Base-by-base conservation (phyloP, 768 basidiomycete genomes). In the Imleria badia region DNA sequence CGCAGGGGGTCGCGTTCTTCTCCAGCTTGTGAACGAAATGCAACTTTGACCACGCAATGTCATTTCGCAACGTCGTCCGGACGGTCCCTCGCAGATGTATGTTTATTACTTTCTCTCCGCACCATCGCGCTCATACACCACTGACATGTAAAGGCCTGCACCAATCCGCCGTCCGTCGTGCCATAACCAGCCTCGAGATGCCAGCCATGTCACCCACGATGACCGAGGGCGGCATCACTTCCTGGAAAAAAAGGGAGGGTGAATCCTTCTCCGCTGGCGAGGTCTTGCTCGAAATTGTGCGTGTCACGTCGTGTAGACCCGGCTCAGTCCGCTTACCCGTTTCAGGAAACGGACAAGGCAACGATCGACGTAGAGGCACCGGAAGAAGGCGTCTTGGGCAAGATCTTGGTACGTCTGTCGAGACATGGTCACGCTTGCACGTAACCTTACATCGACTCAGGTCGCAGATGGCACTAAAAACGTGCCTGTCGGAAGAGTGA, bases 351-450 rank as follows among this genome's bases (percentile, higher is more conserved):
- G 40, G 91, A 94, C 79, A 93, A 93, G 72, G 91, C 96, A 15
- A 95, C 94, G 3, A 97, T 98, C 66, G 97, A 99, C 70, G 96
- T 99, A 8, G 97, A 99, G 74, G 94, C 97, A 14, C 95, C 95
- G 73, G 96, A 98, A 30, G 95, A 98, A 64, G 97, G 97, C 59
- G 73, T 98, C 15, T 73, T 99, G 67, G 95, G 89, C 51, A 98
- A 92, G 77, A 96, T 98, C 59, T 62, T 99, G 64, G 94, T 94
- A 65, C 49, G 88, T 75, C 31, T 38, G 13, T 42, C 19, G 42
- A 36, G 33, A 29, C 40, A 10, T 30, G 0, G 4, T 10, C 6
- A 3, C 15, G 5, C 39, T 39, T n/a, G n/a, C 41, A 22, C 40
- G 10, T 17, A n/a, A 10, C 29, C 55, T 46, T 30, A 43, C 44